A percentile compares a stretch with the other conserved stretches of the same genome.
These are phyloP conservation scores for Colletotrichum theobromicola DNA, from an alignment of 2,329 filamentous ascomycete species.

Conservation along the genomic window DNA sequence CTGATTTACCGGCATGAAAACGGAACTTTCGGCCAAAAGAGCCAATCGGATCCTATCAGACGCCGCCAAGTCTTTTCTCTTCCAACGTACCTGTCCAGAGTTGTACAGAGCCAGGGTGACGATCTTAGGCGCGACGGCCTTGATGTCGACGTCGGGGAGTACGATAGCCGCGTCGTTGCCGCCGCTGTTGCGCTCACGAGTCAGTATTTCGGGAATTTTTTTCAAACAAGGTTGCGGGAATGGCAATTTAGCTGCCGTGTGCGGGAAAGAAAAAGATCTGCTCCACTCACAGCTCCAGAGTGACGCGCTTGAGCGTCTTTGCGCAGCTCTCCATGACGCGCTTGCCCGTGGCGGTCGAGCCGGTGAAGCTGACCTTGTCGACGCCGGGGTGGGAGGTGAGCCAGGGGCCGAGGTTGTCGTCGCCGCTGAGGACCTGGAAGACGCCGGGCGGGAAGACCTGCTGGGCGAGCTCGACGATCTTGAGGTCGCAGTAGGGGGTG, in stretches of 20 bases:
- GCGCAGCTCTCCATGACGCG: conserved; percentile 62
- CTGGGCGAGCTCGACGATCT: conserved; percentile 62
- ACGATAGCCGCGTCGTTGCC: conserved; percentile 69
- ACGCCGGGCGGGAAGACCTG: conserved; percentile 66
- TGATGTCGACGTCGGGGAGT: conserved; percentile 60
- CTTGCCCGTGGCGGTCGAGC: conserved; percentile 65
- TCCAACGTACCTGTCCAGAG: conserved; percentile 45
- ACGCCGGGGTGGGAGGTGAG: conserved; percentile 64
- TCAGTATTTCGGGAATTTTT: not conserved
- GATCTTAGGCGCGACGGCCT: conserved; percentile 38
- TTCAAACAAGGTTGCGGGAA: not conserved
- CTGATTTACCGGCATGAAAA: too few relatives aligned
- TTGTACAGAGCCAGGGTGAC: conserved; percentile 61
- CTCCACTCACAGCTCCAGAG: conserved; percentile 54
- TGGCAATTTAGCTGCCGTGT: not conserved
- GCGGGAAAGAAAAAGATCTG: conserved; percentile 24
- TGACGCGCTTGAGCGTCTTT: conserved; percentile 64
- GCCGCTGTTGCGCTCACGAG: conserved; percentile 33
- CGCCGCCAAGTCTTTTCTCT: not conserved
- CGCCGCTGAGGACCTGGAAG: conserved; percentile 65
- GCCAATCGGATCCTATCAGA: not conserved
- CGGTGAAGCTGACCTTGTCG: conserved; percentile 69
- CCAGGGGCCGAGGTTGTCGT: conserved; percentile 64
- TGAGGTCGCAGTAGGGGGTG: conserved; percentile 63
- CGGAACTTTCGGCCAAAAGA: not conserved